Conservation (phyloP, 2,329 filamentous ascomycete genomes). For the Celoporthe dispersa region DNA sequence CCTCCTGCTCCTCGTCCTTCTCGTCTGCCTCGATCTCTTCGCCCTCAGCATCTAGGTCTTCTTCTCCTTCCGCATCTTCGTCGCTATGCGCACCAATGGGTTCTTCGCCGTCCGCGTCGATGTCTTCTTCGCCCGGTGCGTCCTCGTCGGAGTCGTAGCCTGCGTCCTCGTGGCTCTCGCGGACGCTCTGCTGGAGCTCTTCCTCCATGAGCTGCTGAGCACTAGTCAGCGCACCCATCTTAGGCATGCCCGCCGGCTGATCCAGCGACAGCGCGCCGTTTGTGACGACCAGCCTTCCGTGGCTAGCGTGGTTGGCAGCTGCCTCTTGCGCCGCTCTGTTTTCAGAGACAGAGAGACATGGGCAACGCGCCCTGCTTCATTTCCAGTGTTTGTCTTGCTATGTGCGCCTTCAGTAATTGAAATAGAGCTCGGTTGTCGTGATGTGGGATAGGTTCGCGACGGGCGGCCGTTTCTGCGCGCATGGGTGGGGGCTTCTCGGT, state of each 20-base stretch:
- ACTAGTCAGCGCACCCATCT: constrained; percentile 45
- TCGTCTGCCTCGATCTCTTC: constrained; percentile 41
- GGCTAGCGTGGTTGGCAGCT: constrained; percentile 16
- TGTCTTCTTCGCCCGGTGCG: constrained; percentile 35
- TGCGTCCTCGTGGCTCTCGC: constrained; percentile 53
- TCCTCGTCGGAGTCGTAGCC: constrained; percentile 45
- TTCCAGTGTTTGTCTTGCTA: constrained; percentile 4
- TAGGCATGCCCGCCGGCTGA: constrained; percentile 7
- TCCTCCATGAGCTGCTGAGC: constrained; percentile 56
- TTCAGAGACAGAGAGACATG: constrained; percentile 24
- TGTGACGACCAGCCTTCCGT: constrained; percentile 7
- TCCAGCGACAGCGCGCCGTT: background rate
- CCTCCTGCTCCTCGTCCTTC: constrained; percentile 40
- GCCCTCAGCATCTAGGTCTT: constrained; percentile 47
- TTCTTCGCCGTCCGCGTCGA: constrained; percentile 40
- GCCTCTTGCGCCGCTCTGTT: constrained; percentile 28
- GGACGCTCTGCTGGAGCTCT: constrained; percentile 60
- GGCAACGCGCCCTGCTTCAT: constrained; percentile 22
- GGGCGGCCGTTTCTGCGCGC: constrained; percentile 18
- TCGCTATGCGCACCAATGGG: constrained; percentile 37
- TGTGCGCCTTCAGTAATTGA: background rate
- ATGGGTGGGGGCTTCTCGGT: constrained; percentile 10
- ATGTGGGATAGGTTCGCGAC: constrained; percentile 17
- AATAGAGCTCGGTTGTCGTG: constrained; percentile 1
- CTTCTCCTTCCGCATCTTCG: constrained; percentile 43